Base-by-base conservation (phyloP, 345 rosid genomes). In the Rhodomyrtus tomentosa region DNA sequence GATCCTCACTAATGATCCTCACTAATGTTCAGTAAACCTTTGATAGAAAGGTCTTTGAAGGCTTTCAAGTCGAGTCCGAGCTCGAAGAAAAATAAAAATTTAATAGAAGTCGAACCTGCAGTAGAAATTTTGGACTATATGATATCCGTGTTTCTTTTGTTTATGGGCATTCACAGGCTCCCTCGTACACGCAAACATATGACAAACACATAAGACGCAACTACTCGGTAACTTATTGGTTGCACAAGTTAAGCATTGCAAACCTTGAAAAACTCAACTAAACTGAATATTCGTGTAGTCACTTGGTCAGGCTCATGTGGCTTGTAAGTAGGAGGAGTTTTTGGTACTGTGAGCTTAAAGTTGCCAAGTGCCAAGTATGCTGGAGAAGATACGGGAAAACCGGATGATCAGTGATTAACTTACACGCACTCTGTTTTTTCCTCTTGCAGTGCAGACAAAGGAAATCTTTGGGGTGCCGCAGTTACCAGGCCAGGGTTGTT, bases 401-500 rank as follows among this genome's bases (percentile, higher is more conserved):
- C 40, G 2, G 82, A 42, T 83, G 55, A n/a, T 18, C 36, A 83
- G 68, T 10, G 16, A 27, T 5, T 56, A n/a, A 32, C 40, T 55
- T 50, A 36, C 80, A n/a, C 56, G 3, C 9, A 42, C 83, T 53
- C 83, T 50, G 55, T 59, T 54, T 56, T 22, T 55, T 18, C 24
- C 81, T 40, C 45, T 84, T 38, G 84, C 87, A 95, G 98, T 84
- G 90, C 87, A 20, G 96, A 95, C 42, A 97, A 91, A 81, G 96
- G 98, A 83, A 95, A 94, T 88, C 87, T 95, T 95, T 20, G 98
- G 98, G 62, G 91, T 97, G 90, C 98, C 98, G 22, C 99, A 93
- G 86, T 90, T 95, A 85, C 98, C 96, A 6, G 98, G 99, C 45
- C 98, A 95, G 89, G 98, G 99, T 11, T 97, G 99, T 87, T 95